A percentile compares a stretch with the other conserved stretches of the same genome.
These are phyloP conservation scores for Alternaria metachromatica DNA, from an alignment of 2,329 filamentous ascomycete genomes.

Conservation along the genomic window DNA sequence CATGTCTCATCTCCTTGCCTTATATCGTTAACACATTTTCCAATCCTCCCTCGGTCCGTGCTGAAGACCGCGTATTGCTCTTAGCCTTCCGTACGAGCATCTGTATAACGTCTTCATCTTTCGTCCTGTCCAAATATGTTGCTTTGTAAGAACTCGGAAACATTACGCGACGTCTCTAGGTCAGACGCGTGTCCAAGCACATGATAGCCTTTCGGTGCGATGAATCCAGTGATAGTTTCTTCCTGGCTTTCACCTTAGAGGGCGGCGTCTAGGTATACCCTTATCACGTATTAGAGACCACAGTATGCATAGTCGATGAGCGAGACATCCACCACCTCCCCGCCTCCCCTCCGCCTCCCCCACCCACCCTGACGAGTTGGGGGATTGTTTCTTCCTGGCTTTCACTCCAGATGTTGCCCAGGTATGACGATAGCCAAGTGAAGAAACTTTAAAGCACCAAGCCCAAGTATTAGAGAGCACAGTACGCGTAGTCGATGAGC, in stretches of 20 bases:
- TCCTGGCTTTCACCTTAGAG: neutral
- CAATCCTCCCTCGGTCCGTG: neutral
- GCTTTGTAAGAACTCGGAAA: neutral
- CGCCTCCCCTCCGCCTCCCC: too few relatives aligned
- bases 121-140: neutral
- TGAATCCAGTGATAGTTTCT: neutral
- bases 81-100: neutral
- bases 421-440: too few relatives aligned
- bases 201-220: neutral
- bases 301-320: too few relatives aligned
- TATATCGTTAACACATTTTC: neutral
- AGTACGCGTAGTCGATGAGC: too few relatives aligned
- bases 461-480: too few relatives aligned
- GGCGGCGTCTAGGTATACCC: too few relatives aligned
- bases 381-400: too few relatives aligned
- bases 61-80: neutral
- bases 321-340: too few relatives aligned
- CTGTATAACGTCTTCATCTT: neutral
- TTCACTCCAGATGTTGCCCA: too few relatives aligned
- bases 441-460: too few relatives aligned
- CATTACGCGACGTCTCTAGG: rapidly evolving
- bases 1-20: neutral
- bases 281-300: too few relatives aligned
- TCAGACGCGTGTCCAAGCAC: neutral
- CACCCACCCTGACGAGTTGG: too few relatives aligned